Evolutionary conservation across 805 yeast species (phyloP), one percentile per base, ranked within the genome.

Genomic region (Diddensiella caesifluorescens): DNA sequence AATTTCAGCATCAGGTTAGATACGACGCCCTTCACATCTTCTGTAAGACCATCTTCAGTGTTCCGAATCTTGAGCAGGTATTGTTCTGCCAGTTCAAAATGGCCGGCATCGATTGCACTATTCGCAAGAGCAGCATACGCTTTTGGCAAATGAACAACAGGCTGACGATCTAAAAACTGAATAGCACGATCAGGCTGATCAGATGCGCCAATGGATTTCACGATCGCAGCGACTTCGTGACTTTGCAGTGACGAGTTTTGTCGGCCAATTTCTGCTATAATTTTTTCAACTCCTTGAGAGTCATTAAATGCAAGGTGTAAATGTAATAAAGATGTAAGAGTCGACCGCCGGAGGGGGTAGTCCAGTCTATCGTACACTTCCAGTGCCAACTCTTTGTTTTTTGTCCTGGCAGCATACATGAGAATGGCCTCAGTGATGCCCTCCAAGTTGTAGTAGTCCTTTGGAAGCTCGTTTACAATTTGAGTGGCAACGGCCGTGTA

Each of bases 81-180:
- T n/a, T 35, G 27, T 15, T 22, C 27, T 5, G 45, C 47, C 5
- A 32, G 15, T 4, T 30, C 45, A 15, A 22, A 12, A 9, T 59
- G 52, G 18, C 54, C 49, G 23, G 35, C 28, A 22, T 52, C 50
- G 21, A 54, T 53, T 3, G 52, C 52, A 10, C 41, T 45, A 29
- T 52, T 50, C 10, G 59, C 53, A 27, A 60, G 32, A 3, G 60
- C 55, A 9, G 48, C 42, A 23, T 43, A 40, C 9, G 48, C 40
- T 5, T 26, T 30, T 13, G 32, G 19, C 22, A 36, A 22, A 10
- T 13, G n/a, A n/a, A n/a, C n/a, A n/a, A n/a, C n/a, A n/a, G n/a
- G n/a, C n/a, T n/a, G n/a, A 29, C 37, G 27, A 18, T 32, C 39
- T 9, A 32, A 35, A 12, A 49, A 31, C 5, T 13, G 29, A 19